A percentile compares a stretch with the other conserved stretches of the same genome.
Conservation (phyloP, 1,284 basidiomycete species). For the Leccinum solheimii region DNA sequence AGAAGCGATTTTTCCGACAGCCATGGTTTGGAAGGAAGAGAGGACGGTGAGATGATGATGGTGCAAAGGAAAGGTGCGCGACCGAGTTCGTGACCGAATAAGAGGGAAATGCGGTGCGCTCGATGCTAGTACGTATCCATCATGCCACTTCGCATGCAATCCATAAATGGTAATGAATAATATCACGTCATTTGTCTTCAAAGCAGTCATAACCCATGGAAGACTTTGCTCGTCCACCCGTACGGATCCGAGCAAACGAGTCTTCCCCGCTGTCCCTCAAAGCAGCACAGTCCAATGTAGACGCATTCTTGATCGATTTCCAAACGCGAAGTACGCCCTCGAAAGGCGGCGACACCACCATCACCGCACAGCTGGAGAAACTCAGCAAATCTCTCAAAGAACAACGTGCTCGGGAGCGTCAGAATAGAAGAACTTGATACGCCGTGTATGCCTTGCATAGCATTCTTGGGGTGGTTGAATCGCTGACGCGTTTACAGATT, state of each 20-base stretch:
- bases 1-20: slow-evolving; percentile 30
- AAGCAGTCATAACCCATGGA: slow-evolving; percentile 39
- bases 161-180: not conserved
- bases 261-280: slow-evolving; percentile 40
- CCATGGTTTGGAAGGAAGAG: slow-evolving; percentile 10
- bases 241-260: slow-evolving; percentile 43
- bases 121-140: not conserved
- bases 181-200: not conserved
- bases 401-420: slow-evolving; percentile 29
- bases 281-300: slow-evolving; percentile 40
- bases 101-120: not conserved
- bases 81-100: not conserved
- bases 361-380: slow-evolving; percentile 57
- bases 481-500: slow-evolving; percentile 5
- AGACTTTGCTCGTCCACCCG: slow-evolving; percentile 45
- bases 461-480: not conserved
- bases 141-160: not conserved
- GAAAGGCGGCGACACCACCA: slow-evolving; percentile 48
- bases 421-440: slow-evolving; percentile 1
- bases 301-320: slow-evolving; percentile 48
- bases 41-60: not conserved
- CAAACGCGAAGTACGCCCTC: slow-evolving; percentile 44
- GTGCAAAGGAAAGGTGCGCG: not conserved
- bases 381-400: slow-evolving; percentile 49
- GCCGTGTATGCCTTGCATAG: not conserved